Evolutionary conservation across 2,329 filamentous ascomycete species (phyloP), one percentile per base, ranked within the genome.

Genomic region (Aureobasidium musti): DNA sequence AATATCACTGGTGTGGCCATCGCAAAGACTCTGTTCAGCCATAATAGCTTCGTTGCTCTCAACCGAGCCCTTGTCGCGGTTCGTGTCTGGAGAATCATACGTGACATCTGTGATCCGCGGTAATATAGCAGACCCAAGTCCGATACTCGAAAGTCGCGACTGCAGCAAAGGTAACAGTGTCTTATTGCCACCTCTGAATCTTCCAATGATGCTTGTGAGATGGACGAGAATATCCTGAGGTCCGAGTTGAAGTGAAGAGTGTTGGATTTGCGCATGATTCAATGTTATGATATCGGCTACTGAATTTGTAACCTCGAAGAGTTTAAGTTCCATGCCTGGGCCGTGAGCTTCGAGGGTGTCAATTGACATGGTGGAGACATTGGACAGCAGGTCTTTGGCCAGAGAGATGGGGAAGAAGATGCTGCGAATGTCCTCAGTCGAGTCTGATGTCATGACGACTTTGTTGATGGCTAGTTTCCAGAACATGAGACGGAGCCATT

Each of bases 401-500:
- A 61, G 26, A 3, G 39, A 49, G 6, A 61, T 61, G 28, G 57
- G 57, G 19, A 61, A 61, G 10, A 61, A 61, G 19, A 61, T 30
- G n/a, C 57, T 61, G 35, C 57, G 41, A n/a, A 61, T 61, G 14
- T 61, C 57, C n/a, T 61, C 57, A 19, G 19, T 49, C 6, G 57
- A 30, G n/a, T 49, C 49, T n/a, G 28, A 28, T 4, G 41, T 47
- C 57, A 70, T 66, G 11, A 70, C 33, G 3, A 65, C 68, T 11
- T 67, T 57, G 30, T 60, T 68, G 23, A 70, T 54, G 2, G 66
- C 69, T 14, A 68, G 56, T 45, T 70, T 68, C 70, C 68, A 71
- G 39, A 70, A 70, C 11, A 71, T 59, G 5, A 71, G 59, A 0
- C 67, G 67, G 11, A 71, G 53, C 69, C 70, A 70, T 61, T 71